Evolutionary conservation across 768 basidiomycete species (phyloP).

Genomic region (Lentinula edodes): DNA sequence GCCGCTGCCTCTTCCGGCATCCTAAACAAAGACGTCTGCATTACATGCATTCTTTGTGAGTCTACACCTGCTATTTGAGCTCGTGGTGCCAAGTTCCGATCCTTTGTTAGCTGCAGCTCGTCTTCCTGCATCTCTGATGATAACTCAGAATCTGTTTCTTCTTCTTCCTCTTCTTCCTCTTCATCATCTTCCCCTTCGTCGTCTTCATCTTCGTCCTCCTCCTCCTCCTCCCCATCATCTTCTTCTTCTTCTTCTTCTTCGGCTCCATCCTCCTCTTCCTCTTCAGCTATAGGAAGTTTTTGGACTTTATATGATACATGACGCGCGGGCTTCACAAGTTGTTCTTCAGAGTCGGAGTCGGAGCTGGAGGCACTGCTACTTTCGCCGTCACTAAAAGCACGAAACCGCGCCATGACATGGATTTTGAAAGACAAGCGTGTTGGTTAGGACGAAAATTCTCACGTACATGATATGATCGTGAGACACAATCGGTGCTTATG

Average conservation of each 20-base stretch:
- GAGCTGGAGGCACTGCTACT: conserved; percentile 24
- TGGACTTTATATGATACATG: background rate
- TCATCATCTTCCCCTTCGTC: conserved; percentile 25
- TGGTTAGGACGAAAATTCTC: background rate
- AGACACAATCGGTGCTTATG: too few species aligned
- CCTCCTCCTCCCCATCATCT: conserved; percentile 18
- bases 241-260: conserved; percentile 10
- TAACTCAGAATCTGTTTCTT: conserved; percentile 31
- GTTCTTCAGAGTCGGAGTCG: conserved; percentile 21
- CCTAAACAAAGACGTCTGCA: conserved; percentile 86
- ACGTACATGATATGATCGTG: background rate
- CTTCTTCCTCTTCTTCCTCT: conserved; percentile 28
- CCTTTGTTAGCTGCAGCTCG: conserved; percentile 34
- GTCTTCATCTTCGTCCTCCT: conserved; percentile 11
- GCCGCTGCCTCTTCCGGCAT: conserved; percentile 69
- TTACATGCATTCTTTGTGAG: conserved; percentile 84
- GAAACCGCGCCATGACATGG: conserved; percentile 59
- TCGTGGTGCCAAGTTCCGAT: conserved; percentile 62
- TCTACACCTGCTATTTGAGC: conserved; percentile 73
- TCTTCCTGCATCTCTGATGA: conserved; percentile 50
- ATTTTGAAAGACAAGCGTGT: background rate
- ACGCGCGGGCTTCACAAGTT: background rate
- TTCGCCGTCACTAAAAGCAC: conserved; percentile 44
- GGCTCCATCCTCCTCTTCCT: conserved; percentile 15
- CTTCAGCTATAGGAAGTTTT: conserved; percentile 9